phyloP scores from a whole-genome alignment of 257 asterid genomes.

The Verbascum thapsus region DNA sequence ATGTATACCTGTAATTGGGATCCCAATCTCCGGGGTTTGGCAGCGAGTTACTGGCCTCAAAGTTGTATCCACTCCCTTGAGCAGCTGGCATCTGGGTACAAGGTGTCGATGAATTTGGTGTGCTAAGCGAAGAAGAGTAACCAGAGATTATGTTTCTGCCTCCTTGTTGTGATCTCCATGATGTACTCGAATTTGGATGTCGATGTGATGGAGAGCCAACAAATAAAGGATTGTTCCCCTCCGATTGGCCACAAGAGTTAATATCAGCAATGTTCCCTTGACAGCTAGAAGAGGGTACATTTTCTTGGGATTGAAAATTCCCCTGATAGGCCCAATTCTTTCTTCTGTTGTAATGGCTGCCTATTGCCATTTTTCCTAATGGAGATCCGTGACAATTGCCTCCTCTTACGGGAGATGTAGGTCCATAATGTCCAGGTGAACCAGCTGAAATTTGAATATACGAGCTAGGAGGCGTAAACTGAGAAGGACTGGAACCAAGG shows the following conservation, averaged over 20 bases:
- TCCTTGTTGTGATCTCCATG: slow-evolving; percentile 78
- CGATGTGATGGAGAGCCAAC: slow-evolving; percentile 64
- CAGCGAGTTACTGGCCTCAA: slow-evolving; percentile 67
- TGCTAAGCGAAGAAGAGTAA: slow-evolving; percentile 54
- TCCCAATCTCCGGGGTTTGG: slow-evolving; percentile 99
- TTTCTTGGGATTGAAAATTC: slow-evolving; percentile 68
- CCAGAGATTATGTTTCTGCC: slow-evolving; percentile 52
- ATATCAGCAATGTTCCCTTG: slow-evolving; percentile 65
- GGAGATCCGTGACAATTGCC: slow-evolving; percentile 91
- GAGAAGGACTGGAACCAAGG: slow-evolving; percentile 98
- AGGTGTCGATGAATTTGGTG: slow-evolving; percentile 35
- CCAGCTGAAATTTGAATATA: slow-evolving; percentile 70
- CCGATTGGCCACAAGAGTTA: slow-evolving; percentile 53
- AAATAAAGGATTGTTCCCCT: slow-evolving; percentile 54
- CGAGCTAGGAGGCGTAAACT: slow-evolving; percentile 89
- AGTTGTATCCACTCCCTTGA: slow-evolving; percentile 51
- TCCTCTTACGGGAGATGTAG: slow-evolving; percentile 92
- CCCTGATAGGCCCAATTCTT: slow-evolving; percentile 70
- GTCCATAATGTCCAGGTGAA: slow-evolving; percentile 96
- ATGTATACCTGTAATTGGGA: slow-evolving; percentile 90
- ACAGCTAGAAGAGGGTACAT: slow-evolving; percentile 53
- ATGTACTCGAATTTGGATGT: slow-evolving; percentile 49
- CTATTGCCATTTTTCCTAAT: slow-evolving; percentile 77
- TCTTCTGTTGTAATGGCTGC: slow-evolving; percentile 77
- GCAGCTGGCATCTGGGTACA: slow-evolving; percentile 45